Base-by-base conservation (phyloP, 257 asterid genomes). In the Primulina eburnea region DNA sequence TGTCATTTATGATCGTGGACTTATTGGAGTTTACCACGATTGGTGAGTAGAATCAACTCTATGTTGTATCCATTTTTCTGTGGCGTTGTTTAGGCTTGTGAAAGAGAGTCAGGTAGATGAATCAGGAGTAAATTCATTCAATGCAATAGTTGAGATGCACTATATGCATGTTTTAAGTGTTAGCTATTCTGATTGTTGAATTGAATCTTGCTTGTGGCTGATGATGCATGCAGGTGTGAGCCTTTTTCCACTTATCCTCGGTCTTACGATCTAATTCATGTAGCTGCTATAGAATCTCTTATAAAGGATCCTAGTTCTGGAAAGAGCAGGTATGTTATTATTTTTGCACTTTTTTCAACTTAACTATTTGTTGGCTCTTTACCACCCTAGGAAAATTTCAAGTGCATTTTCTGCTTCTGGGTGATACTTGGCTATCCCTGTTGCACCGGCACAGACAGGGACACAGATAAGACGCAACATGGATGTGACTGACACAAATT, bases 181-280 rank as follows among this genome's bases (percentile, higher is more conserved):
- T 5, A 26, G 56, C 20, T 29, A 4, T 21, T 74, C 34, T 43
- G 33, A 67, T 62, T 71, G 71, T 67, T 58, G 30, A 60, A 20
- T 20, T 56, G 38, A 28, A 67, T 56, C 20, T 56, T 29, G 68
- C 62, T 53, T 57, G 26, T 82, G 75, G 69, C 73, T 73, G 77
- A 57, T 81, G 73, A 57, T 81, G 73, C 65, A 71, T 73, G 71
- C 83, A 94, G 99, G 99, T 94, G 97, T 43, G 99, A 94, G 81
- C 99, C 99, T 76, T 94, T 94, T 82, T 94, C 99, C 32, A 94
- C 96, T 2, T 91, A 94, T 78, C 99, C 99, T 73, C 93, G 97
- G 77, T 85, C 96, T 29, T 94, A 94, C 73, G 99, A 94, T 80
- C 83, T 94, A 67, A 91, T 94, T 75, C 99, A 94, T 52, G 97